Evolutionary conservation across 169 alveolate genomes (phyloP).

Genomic region (Besnoitia besnoiti): DNA sequence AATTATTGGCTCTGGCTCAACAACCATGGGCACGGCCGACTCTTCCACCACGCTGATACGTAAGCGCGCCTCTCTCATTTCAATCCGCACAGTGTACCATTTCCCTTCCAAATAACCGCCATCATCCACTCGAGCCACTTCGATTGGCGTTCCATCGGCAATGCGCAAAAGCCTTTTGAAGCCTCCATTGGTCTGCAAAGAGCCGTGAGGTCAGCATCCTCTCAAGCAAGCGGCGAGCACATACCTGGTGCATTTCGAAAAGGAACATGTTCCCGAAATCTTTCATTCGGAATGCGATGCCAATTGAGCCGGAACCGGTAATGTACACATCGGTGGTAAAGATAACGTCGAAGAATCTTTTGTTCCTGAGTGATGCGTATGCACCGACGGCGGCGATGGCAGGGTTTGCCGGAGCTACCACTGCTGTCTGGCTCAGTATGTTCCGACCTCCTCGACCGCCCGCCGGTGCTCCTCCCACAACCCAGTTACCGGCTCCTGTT

Average conservation of each 20-base stretch:
- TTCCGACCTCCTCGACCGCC: conserved; percentile 35
- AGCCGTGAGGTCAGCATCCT: background rate
- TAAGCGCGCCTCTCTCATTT: background rate
- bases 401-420: conserved; percentile 43
- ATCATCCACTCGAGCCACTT: conserved; percentile 82
- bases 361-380: conserved; percentile 75
- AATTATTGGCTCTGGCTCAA: conserved; percentile 76
- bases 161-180: conserved; percentile 84
- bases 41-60: conserved; percentile 33
- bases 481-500: conserved; percentile 68
- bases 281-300: conserved; percentile 79
- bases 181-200: conserved; percentile 73
- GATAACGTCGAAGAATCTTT: conserved; percentile 76
- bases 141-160: conserved; percentile 84
- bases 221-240: background rate
- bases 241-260: conserved; percentile 77
- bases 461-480: conserved; percentile 58
- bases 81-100: conserved; percentile 82
- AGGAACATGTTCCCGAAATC: conserved; percentile 79
- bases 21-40: conserved; percentile 71
- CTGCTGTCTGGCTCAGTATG: conserved; percentile 67
- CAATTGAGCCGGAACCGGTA: conserved; percentile 81
- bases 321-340: conserved; percentile 74
- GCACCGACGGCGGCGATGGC: conserved; percentile 75
- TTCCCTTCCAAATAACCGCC: conserved; percentile 76